A percentile compares a stretch with the other conserved stretches of the same genome.
Conservation (phyloP, 2,329 filamentous ascomycete genomes). For the Sarocladium brachiariae region DNA sequence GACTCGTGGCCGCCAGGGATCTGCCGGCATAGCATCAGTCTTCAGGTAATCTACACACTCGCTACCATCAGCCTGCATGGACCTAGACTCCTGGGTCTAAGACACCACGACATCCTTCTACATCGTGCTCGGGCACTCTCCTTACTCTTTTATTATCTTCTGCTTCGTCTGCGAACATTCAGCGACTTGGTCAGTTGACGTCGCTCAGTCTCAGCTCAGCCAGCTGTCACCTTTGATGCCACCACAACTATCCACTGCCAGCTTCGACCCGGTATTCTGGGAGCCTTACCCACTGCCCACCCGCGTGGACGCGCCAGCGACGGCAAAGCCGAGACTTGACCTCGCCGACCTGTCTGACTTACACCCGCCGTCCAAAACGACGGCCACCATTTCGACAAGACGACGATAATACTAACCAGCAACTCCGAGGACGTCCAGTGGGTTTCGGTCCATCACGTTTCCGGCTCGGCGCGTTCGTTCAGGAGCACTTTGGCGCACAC, state of each 20-base stretch:
- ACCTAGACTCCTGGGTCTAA: conserved; percentile 6
- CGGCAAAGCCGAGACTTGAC: background rate
- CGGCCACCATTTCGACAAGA: background rate
- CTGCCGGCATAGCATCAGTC: conserved; percentile 6
- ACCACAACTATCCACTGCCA: background rate
- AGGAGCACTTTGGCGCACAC: background rate
- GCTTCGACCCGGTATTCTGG: conserved; percentile 3
- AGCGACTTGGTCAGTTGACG: background rate
- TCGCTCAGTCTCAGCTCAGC: background rate
- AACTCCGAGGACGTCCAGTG: background rate
- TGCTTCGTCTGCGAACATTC: no score
- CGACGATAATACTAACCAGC: background rate
- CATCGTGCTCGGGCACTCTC: background rate
- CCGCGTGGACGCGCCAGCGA: background rate
- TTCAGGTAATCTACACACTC: background rate
- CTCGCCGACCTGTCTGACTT: background rate
- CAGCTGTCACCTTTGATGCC: background rate
- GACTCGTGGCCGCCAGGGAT: conserved; percentile 4
- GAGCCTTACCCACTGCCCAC: background rate
- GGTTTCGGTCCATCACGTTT: no score
- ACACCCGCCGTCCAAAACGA: conserved; percentile 1
- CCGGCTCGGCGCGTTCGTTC: no score
- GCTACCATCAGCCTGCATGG: conserved; percentile 8
- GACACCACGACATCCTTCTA: conserved; percentile 3
- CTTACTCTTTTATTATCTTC: background rate